These are phyloP conservation scores for Globisporangium okanoganense DNA, from an alignment of 352 stramenopile species.

Conservation along the genomic window DNA sequence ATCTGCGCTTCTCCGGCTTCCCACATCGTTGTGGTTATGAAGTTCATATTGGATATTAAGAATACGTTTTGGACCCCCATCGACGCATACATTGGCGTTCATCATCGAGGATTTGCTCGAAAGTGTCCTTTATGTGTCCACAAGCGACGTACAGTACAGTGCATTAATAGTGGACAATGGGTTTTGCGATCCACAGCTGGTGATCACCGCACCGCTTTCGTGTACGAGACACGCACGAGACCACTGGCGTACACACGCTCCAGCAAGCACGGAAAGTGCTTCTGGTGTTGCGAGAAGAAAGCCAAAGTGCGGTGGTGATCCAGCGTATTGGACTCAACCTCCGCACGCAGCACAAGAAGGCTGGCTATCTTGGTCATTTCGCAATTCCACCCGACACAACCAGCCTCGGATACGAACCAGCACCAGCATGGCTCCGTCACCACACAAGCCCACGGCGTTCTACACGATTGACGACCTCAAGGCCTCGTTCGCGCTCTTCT, in stretches of 20 bases:
- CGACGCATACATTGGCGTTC: too few relatives aligned
- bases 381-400: not conserved
- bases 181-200: conserved; percentile 6
- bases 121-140: not conserved
- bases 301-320: not conserved
- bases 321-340: not conserved
- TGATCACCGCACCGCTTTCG: conserved; percentile 2
- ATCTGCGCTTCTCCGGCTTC: too few relatives aligned
- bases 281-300: conserved; percentile 6
- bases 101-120: not conserved
- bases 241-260: conserved; percentile 5
- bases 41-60: too few relatives aligned
- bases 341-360: not conserved
- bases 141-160: too few relatives aligned
- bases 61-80: too few relatives aligned
- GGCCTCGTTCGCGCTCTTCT: conserved; percentile 40
- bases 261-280: not conserved
- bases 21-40: too few relatives aligned
- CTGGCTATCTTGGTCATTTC: conserved; percentile 1
- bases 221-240: conserved; percentile 10
- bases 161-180: too few relatives aligned
- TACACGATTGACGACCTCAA: conserved; percentile 50
- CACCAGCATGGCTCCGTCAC: conserved; percentile 8
- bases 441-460: conserved; percentile 20
- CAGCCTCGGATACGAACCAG: not conserved